Percentiles rank a stretch among this genome's conserved stretches.
phyloP scores from a whole-genome alignment of 1,139 yeast species.

The Candida smagusa region DNA sequence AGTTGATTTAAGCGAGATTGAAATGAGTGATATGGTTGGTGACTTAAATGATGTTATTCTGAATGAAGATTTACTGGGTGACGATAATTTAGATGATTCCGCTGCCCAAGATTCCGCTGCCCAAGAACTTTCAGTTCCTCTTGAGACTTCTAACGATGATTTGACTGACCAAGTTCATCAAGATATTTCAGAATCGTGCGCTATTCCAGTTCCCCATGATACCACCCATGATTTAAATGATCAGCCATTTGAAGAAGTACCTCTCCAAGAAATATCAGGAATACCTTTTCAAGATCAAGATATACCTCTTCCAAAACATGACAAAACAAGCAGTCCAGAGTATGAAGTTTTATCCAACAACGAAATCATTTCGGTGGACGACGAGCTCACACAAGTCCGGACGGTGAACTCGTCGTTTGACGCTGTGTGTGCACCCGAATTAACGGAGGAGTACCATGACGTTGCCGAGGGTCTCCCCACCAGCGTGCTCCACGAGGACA shows the following conservation, averaged over 20 bases:
- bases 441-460: slow-evolving; percentile 16
- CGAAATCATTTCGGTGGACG: not conserved
- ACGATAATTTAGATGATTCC: too few relatives aligned
- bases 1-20: not conserved
- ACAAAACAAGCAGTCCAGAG: not conserved
- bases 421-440: slow-evolving; percentile 33
- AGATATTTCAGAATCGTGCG: not conserved
- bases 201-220: not conserved
- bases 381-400: slow-evolving; percentile 19
- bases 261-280: not conserved
- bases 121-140: too few relatives aligned
- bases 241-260: not conserved
- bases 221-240: too few relatives aligned
- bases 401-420: slow-evolving; percentile 41
- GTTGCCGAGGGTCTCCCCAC: slow-evolving; percentile 14
- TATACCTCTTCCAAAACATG: not conserved
- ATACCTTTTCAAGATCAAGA: not conserved
- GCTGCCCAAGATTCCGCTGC: too few relatives aligned
- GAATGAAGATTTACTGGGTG: too few relatives aligned
- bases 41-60: not conserved
- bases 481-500: not conserved
- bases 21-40: not conserved
- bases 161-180: too few relatives aligned
- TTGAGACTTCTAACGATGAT: too few relatives aligned
- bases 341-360: not conserved